Evolutionary conservation across 2,329 filamentous ascomycete species (phyloP).

Genomic region (Talaromyces albobiverticillius): DNA sequence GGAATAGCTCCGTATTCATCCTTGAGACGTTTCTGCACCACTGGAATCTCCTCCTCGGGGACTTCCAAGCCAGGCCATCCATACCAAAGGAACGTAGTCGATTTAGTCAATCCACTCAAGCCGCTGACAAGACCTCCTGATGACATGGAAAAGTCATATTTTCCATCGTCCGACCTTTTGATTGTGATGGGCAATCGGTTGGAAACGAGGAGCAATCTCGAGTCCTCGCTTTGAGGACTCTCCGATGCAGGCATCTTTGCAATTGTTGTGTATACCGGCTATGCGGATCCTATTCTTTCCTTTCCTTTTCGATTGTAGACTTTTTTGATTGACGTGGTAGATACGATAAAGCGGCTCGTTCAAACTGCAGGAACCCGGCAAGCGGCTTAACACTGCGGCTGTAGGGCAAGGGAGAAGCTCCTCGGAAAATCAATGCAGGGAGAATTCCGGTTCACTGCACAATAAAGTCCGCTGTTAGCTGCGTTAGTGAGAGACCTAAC

Average conservation of each 20-base stretch:
- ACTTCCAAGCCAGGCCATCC: constrained; percentile 95
- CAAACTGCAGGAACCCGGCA: too few relatives aligned
- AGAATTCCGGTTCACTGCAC: not conserved
- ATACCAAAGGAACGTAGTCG: constrained; percentile 96
- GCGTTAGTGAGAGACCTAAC: too few relatives aligned
- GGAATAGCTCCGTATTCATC: constrained; percentile 87
- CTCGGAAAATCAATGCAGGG: too few relatives aligned
- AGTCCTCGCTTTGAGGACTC: constrained; percentile 30
- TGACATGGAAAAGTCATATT: constrained; percentile 93
- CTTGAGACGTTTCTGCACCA: constrained; percentile 73
- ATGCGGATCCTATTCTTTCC: too few relatives aligned
- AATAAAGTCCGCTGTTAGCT: not conserved
- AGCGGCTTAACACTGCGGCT: too few relatives aligned
- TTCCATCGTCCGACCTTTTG: constrained; percentile 86
- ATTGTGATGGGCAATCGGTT: constrained; percentile 96
- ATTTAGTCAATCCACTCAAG: constrained; percentile 84
- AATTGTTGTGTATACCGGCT: not conserved
- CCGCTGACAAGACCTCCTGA: constrained; percentile 94
- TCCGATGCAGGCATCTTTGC: constrained; percentile 36
- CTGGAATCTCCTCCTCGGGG: constrained; percentile 73
- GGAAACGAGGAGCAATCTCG: constrained; percentile 75
- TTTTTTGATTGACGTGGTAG: too few relatives aligned
- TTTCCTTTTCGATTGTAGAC: too few relatives aligned
- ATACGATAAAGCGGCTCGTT: too few relatives aligned
- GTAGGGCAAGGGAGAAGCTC: too few relatives aligned